Evolutionary conservation across 2,329 filamentous ascomycete genomes (phyloP), one percentile per base, ranked within the genome.

Genomic region (Cordyceps farinosa): DNA sequence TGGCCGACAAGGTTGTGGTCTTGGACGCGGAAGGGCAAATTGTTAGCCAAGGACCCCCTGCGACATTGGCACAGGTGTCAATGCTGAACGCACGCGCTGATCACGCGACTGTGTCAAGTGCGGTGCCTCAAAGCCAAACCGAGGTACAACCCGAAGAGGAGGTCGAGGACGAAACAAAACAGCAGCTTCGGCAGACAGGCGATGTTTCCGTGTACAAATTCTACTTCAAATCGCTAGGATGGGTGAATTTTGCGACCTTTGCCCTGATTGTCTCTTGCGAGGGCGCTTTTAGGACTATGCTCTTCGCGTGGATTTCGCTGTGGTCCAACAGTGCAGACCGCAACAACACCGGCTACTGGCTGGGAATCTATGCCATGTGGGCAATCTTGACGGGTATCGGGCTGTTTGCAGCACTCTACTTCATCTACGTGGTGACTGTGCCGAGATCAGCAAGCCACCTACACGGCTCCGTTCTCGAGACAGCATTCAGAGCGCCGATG

Each of bases 1-100:
- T 71, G 0, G 77, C 79, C 2, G 76, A 82, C 51, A 74, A 78
- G 44, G 75, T 84, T 8, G 74, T 83, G 58, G 77, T 75, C 0
- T 73, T 84, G 0, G 74, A 74, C 1, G 65, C 66, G 10, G 70
- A 76, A 2, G 79, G 80, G 0, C 72, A 67, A 1, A 67, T 82
- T 17, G 64, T 76, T 1, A 79, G 82, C 36, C 77, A 82, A 61
- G 73, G 73, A 3, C 72, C 68, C 0, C 55, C 55, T 2, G 55
- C 40, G 6, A 5, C 32, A n/a, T 5, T 38, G 2, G 6, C 22
- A 5, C 29, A 58, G 15, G n/a, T 3, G 11, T 36, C 55, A 8
- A 11, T n/a, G 5, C 17, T 32, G 13, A 15, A 22, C 15, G 6
- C 27, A 11, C 29, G 13, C 15, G 13, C 22, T 17, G 5, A 3